Evolutionary conservation across 1,284 basidiomycete genomes (phyloP).

Genomic region (Peniophora sp.): DNA sequence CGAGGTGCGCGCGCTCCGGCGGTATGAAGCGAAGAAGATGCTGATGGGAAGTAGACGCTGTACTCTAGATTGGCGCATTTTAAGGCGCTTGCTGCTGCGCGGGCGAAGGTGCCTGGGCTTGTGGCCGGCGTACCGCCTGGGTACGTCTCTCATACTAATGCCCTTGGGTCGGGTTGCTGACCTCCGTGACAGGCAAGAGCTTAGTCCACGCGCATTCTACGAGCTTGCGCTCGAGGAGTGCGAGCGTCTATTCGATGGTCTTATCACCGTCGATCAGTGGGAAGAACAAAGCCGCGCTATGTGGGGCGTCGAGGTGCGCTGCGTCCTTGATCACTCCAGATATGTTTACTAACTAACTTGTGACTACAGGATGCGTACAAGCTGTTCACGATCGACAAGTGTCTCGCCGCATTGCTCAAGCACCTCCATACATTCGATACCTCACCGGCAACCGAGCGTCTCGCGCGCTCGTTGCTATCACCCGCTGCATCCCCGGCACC

Average conservation of each 20-base stretch:
- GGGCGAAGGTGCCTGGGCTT: not conserved
- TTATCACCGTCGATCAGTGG: constrained; percentile 80
- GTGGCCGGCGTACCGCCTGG: not conserved
- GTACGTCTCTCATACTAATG: too few species aligned
- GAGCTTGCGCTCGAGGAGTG: constrained; percentile 80
- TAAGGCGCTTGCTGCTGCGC: constrained; percentile 49
- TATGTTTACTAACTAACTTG: too few species aligned
- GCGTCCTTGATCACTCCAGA: not conserved
- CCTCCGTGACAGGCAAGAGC: too few species aligned
- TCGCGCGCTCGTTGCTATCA: constrained; percentile 73
- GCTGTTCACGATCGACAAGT: constrained; percentile 90
- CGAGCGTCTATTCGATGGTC: constrained; percentile 88
- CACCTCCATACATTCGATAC: constrained; percentile 74
- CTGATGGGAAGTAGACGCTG: constrained; percentile 21
- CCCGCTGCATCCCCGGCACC: constrained; percentile 50
- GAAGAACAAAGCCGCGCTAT: constrained; percentile 89
- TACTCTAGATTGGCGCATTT: constrained; percentile 82
- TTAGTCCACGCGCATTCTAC: constrained; percentile 43
- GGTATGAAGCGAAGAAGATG: not conserved
- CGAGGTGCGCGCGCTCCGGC: constrained; percentile 45
- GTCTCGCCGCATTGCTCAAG: constrained; percentile 83
- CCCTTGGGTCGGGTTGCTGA: too few species aligned
- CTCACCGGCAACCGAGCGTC: constrained; percentile 67
- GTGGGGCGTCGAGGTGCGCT: constrained; percentile 74
- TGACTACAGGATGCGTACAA: constrained; percentile 65